Evolutionary conservation across 306 rosid species (phyloP), one percentile per base, ranked within the genome.

Genomic region (Gastrolobium bilobum): DNA sequence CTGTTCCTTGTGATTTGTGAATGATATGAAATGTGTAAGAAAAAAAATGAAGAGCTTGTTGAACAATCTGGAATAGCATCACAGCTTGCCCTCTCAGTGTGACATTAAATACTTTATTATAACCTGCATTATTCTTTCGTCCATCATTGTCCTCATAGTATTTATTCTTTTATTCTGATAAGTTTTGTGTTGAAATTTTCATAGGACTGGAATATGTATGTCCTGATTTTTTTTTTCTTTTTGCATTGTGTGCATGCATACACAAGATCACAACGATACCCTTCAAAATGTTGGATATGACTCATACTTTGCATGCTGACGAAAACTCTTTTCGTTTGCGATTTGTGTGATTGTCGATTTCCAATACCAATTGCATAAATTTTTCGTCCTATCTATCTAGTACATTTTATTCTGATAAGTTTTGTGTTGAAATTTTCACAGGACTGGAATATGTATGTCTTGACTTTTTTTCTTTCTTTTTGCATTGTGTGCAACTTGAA

Each of bases 21-120:
- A 78, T 31, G 47, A 84, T 40, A 91, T 75, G 89, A 90, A 89
- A 82, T 44, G 10, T 59, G 11, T 64, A 54, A 40, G 63, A 83
- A 14, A 50, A 74, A 77, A 59, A 76, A 54, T 4, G 20, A 68
- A 86, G 75, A 71, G 78, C 79, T 79, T 79, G 71, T 74, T 73
- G 52, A 79, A 82, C 61, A 82, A 71, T 56, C 57, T 63, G 54
- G 66, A 52, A 8, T 62, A 20, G 86, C 78, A 80, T 79, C 68
- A 39, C n/a, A 62, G 39, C 59, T 66, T 75, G 59, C 43, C 20
- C 38, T 43, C 51, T 38, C 2, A 11, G 30, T 51, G 75, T 52
- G 50, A 61, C 61, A 61, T 3, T 5, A 68, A 38, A 46, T 64
- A 38, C 59, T 60, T 63, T 61, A 40, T 26, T 44, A 20, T 20